phyloP scores from a whole-genome alignment of 495 filamentous ascomycete species.

The Penicillium robsamsonii region DNA sequence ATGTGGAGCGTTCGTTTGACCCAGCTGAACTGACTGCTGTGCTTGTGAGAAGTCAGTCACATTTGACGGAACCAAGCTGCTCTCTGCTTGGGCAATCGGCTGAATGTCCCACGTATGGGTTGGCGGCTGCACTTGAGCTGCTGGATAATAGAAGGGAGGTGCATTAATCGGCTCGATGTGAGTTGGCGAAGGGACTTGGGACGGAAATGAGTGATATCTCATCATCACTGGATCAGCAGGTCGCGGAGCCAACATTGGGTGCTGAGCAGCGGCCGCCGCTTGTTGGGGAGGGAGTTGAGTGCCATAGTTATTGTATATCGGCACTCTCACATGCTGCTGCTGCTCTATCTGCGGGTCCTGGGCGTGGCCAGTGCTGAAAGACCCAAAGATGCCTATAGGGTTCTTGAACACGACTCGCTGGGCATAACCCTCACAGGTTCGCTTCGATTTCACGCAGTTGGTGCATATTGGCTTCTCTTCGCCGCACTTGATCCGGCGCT shows the following conservation, averaged over 20 bases:
- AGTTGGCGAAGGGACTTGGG: neutral
- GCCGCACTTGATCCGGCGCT: conserved; percentile 94
- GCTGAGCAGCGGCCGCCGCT: conserved; percentile 31
- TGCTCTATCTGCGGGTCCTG: conserved; percentile 25
- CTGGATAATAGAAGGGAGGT: conserved; percentile 24
- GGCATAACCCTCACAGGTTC: conserved; percentile 91
- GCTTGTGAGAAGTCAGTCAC: conserved; percentile 12
- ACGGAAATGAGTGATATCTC: conserved; percentile 15
- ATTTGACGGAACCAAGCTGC: neutral
- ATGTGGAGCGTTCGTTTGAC: neutral
- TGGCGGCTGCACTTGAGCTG: conserved; percentile 12
- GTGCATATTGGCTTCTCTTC: conserved; percentile 89
- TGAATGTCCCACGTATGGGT: conserved; percentile 13
- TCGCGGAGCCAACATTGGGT: conserved; percentile 39
- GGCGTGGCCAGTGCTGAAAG: conserved; percentile 30
- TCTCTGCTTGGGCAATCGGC: neutral
- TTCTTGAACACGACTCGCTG: conserved; percentile 92
- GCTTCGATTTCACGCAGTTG: conserved; percentile 93
- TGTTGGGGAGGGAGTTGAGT: conserved; percentile 25
- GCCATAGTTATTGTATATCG: conserved; percentile 24
- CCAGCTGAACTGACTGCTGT: conserved; percentile 4
- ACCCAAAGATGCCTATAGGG: conserved; percentile 61
- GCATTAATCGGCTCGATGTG: neutral
- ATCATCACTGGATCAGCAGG: conserved; percentile 16
- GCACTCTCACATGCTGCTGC: conserved; percentile 15